Base-by-base conservation (phyloP, 208 protist species). In the Novymonas esmeraldas region DNA sequence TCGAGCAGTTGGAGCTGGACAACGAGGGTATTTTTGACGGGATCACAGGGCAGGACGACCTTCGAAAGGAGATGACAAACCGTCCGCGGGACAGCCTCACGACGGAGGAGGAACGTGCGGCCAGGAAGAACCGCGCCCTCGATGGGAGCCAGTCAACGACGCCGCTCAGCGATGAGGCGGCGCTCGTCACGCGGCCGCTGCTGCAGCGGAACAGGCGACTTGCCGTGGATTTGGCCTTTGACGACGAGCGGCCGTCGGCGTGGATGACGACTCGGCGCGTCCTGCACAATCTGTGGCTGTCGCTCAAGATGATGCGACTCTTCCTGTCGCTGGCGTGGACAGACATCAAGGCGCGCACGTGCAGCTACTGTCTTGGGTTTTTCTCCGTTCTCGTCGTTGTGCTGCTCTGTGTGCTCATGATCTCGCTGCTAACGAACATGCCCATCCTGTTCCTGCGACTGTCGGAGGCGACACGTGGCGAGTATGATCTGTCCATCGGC, bases 321-420 rank as follows among this genome's bases (percentile, higher is more conserved):
- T 85, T 88, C 46, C 34, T 92, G 3, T 46, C 54, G 34, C 45
- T 90, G 36, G 48, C 81, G 18, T 70, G 73, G 41, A 61, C 64
- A 3, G 78, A 89, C 50, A 56, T 78, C 0, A 77, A 78, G 50
- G 5, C 20, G 9, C 79, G 84, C 18, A 90, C 89, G 29, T 79
- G 69, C 36, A 73, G 76, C 36, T 93, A 82, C 65, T 73, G 48
- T 22, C 76, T 95, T n/a, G 83, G 83, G 31, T 88, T 89, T 39
- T 87, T 73, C 56, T 76, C 85, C 6, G 80, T 89, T 6, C 59
- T 82, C 34, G n/a, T 95, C 26, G 87, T 93, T 0, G 90, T 95
- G 63, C 36, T 90, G 44, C 22, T 91, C 2, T 89, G 76, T 46
- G 80, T 88, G 29, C 16, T 86, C 26, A 77, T 92, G 70, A 54